Percentiles rank a stretch among this genome's conserved stretches.
Conservation (phyloP, 495 filamentous ascomycete genomes). For the Daldinia vernicosa region DNA sequence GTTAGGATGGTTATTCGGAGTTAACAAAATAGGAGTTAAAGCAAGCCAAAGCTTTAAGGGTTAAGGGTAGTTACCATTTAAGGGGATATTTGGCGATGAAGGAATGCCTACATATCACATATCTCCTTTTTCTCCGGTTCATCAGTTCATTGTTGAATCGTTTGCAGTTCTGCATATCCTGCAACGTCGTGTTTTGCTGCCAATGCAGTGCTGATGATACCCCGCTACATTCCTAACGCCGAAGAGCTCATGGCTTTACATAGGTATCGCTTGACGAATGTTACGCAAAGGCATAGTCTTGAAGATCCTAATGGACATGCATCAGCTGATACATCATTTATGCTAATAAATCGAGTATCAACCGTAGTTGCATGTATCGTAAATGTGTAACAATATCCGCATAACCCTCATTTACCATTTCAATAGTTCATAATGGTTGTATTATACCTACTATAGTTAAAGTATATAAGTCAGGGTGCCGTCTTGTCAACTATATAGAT, state of each 20-base stretch:
- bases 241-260: not conserved
- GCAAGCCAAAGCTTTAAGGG: not conserved
- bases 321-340: not conserved
- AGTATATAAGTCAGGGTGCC: too few relatives aligned
- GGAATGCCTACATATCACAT: not conserved
- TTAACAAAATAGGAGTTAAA: not conserved
- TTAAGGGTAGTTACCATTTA: not conserved
- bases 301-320: not conserved
- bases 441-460: too few relatives aligned
- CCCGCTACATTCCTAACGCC: not conserved
- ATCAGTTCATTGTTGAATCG: not conserved
- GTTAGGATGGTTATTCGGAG: not conserved
- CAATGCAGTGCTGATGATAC: not conserved
- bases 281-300: not conserved
- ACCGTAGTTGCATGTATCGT: too few relatives aligned
- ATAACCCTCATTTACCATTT: too few relatives aligned
- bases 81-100: not conserved
- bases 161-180: not conserved
- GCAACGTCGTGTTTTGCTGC: not conserved
- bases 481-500: too few relatives aligned
- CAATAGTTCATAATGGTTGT: too few relatives aligned
- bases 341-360: not conserved
- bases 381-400: too few relatives aligned
- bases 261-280: not conserved
- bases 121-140: not conserved